phyloP scores from a whole-genome alignment of 1,139 yeast genomes.

The Nematodospora anomalae region DNA sequence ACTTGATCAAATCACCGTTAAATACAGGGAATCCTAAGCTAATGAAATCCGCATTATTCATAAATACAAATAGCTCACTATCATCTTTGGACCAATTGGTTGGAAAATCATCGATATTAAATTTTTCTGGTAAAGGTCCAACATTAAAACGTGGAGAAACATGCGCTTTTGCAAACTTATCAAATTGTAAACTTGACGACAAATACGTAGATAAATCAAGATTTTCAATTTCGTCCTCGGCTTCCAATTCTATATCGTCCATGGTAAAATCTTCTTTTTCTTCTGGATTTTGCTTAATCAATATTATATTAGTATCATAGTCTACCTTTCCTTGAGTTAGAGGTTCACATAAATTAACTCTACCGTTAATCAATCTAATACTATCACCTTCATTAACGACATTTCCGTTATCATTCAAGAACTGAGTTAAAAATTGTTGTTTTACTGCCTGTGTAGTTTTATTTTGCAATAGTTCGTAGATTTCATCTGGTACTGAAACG shows the following conservation, averaged over 20 bases:
- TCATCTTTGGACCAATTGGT: conserved; percentile 40
- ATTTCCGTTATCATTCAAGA: conserved; percentile 28
- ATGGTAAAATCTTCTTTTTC: conserved; percentile 8
- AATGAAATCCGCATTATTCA: conserved; percentile 53
- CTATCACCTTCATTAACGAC: conserved; percentile 36
- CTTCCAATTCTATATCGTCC: conserved; percentile 11
- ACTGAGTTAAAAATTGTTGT: conserved; percentile 28
- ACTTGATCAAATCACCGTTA: conserved; percentile 64
- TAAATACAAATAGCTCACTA: conserved; percentile 49
- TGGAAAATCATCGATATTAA: conserved; percentile 27
- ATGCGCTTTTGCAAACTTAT: conserved; percentile 11
- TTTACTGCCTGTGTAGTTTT: conserved; percentile 28
- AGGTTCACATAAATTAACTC: conserved; percentile 67
- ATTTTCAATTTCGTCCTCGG: conserved; percentile 11
- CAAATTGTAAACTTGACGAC: conserved; percentile 31
- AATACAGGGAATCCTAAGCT: conserved; percentile 56
- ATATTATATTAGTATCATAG: conserved; percentile 47
- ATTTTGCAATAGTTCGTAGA: conserved; percentile 38
- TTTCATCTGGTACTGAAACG: conserved; percentile 46
- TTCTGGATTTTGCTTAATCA: conserved; percentile 41
- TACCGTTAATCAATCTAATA: conserved; percentile 47
- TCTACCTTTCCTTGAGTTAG: conserved; percentile 62
- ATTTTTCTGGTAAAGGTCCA: conserved; percentile 32
- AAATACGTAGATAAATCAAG: conserved; percentile 40
- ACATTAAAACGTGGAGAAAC: conserved; percentile 21